phyloP scores from a whole-genome alignment of 192 early-diverging fungal species.

The Dimargaris cristalligena region DNA sequence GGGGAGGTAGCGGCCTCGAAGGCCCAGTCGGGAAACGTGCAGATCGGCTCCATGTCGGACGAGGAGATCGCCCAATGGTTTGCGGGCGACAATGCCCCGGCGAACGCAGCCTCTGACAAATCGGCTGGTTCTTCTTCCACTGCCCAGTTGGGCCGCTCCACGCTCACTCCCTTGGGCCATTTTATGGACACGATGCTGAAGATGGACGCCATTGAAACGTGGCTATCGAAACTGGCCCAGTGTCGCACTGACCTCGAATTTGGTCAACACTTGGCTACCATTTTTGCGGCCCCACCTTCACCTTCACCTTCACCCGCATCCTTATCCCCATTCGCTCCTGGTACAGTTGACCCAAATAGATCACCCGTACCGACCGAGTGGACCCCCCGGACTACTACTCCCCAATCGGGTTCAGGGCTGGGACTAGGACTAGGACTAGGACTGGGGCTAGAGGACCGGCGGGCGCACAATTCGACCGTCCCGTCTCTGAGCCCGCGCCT shows the following conservation, averaged over 20 bases:
- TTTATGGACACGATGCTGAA: slow-evolving; percentile 3
- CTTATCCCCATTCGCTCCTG: neutral
- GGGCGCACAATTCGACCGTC: neutral
- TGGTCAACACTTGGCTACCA: neutral
- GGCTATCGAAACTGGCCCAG: slow-evolving; percentile 2
- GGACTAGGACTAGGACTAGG: no score
- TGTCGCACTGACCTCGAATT: neutral
- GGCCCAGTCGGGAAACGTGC: no score
- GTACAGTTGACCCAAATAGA: neutral
- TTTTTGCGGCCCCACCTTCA: neutral
- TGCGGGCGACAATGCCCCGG: neutral
- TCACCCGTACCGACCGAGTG: no score
- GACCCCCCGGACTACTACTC: no score
- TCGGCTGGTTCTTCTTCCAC: no score
- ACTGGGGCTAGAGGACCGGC: neutral
- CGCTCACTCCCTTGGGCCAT: neutral
- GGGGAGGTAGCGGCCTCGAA: neutral
- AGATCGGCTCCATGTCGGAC: no score
- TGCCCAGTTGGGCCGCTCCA: neutral
- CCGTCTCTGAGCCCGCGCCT: neutral
- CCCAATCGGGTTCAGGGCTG: no score
- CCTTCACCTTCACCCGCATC: neutral
- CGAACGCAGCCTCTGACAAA: neutral
- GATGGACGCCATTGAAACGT: slow-evolving; percentile 2
- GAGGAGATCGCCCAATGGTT: slow-evolving; percentile 1